Base-by-base conservation (phyloP, 2,329 filamentous ascomycete species). In the Fusarium euwallaceae region DNA sequence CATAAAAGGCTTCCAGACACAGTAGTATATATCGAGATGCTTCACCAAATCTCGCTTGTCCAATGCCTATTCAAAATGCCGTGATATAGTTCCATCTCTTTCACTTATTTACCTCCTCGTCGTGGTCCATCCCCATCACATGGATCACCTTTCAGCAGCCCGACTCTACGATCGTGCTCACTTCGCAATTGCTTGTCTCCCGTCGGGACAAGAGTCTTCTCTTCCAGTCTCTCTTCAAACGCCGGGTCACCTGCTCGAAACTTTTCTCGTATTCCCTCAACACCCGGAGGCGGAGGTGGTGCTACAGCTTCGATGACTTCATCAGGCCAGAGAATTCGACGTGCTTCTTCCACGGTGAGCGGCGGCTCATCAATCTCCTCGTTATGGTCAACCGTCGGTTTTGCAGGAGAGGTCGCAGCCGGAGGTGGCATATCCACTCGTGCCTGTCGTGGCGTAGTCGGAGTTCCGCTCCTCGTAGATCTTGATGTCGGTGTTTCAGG, bases 261-360 rank as follows among this genome's bases (percentile, higher is more conserved):
- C 66, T 87, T 87, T 55, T 87, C 85, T 5, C 82, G 82, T 12
- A 78, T 68, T 0, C 78, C 81, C 27, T 81, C 78, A 16, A 77
- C 55, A 6, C 70, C 75, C 3, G 69, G 65, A 3, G 75, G 66
- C 0, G 72, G 62, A 1, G 48, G 32, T 41, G 67, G 51, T 29
- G 72, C 45, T 10, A 70, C 71, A n/a, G 76, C 72, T 43, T 73
- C 41, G 1, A 80, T 71, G 1, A 72, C 67, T 3, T 76, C 70
- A 6, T 84, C 82, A 1, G 83, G 82, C 84, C 84, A 85, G 1
- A 86, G 72, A 20, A 86, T 85, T 37, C 80, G 78, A 3, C 76
- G 76, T 3, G 84, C 84, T 61, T 85, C 83, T 41, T 85, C 83
- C 3, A 82, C 81, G 4, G 84, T 85, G 75, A 85, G 80, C 0